Conservation (phyloP, 176 grass and related monocot genomes). For the Ampelocalamus luodianensis region DNA sequence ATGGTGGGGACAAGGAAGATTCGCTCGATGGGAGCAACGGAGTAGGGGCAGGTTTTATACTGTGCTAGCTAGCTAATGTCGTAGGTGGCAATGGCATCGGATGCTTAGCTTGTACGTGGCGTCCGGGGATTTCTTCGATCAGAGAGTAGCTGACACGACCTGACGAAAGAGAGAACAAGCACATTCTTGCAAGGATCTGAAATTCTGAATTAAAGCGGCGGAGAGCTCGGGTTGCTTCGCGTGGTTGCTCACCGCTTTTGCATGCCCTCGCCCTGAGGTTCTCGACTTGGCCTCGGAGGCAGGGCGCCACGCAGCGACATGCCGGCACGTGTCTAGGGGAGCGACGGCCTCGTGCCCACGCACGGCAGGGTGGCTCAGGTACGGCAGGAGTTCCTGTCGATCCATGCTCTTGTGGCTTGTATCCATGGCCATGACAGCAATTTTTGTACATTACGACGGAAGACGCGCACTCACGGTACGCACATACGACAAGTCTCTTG, state of each 20-base stretch:
- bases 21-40: too few relatives aligned
- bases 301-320: background rate
- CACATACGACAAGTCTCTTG: too few relatives aligned
- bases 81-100: slow-evolving; percentile 28
- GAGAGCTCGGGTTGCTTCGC: background rate
- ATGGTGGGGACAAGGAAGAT: too few relatives aligned
- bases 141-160: background rate
- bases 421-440: background rate
- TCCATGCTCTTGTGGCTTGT: background rate
- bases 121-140: background rate
- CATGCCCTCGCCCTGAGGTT: background rate
- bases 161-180: background rate
- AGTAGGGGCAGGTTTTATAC: background rate
- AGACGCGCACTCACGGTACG: too few relatives aligned
- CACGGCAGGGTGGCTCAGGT: background rate
- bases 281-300: background rate
- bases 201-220: too few relatives aligned
- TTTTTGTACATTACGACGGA: too few relatives aligned
- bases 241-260: background rate
- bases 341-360: background rate
- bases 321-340: background rate
- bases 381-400: background rate
- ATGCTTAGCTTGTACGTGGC: slow-evolving; percentile 57
- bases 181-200: background rate
- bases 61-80: too few relatives aligned